phyloP scores from a whole-genome alignment of 768 basidiomycete species.

The Mycena leptocephala region DNA sequence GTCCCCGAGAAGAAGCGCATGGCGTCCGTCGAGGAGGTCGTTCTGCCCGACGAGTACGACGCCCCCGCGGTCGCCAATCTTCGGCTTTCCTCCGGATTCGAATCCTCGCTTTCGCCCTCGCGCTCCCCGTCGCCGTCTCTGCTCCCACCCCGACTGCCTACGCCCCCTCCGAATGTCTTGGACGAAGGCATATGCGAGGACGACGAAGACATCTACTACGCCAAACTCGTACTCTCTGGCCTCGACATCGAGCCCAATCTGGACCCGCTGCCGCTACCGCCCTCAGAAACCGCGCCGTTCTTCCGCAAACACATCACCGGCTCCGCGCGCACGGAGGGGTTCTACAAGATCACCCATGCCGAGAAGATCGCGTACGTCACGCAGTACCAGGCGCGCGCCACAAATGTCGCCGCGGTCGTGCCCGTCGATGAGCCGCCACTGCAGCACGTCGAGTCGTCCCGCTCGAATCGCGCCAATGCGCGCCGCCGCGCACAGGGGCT shows the following conservation, averaged over 20 bases:
- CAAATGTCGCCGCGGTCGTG: constrained; percentile 59
- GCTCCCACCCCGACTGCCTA: constrained; percentile 55
- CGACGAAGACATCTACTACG: constrained; percentile 92
- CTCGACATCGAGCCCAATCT: constrained; percentile 43
- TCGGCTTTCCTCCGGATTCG: constrained; percentile 59
- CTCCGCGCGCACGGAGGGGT: constrained; percentile 94
- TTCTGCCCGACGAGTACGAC: constrained; percentile 68
- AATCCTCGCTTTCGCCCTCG: constrained; percentile 66
- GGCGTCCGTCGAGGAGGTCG: constrained; percentile 62
- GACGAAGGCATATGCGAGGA: constrained; percentile 79
- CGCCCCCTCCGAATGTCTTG: constrained; percentile 70
- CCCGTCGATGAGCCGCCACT: constrained; percentile 64
- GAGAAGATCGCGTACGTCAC: constrained; percentile 95
- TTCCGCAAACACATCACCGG: constrained; percentile 88
- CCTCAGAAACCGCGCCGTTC: constrained; percentile 57
- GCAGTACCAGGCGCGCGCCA: constrained; percentile 82
- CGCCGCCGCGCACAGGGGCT: constrained; percentile 92
- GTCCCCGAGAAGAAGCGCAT: constrained; percentile 56
- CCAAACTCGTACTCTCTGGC: constrained; percentile 72
- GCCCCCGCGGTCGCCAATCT: constrained; percentile 68
- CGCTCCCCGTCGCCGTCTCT: constrained; percentile 64
- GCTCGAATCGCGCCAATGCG: constrained; percentile 94
- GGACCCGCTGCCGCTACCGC: constrained; percentile 44
- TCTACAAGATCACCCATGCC: constrained; percentile 93
- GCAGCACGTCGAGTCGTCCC: constrained; percentile 80